Base-by-base conservation (phyloP, 495 filamentous ascomycete genomes). In the Geoglossum glabrum region DNA sequence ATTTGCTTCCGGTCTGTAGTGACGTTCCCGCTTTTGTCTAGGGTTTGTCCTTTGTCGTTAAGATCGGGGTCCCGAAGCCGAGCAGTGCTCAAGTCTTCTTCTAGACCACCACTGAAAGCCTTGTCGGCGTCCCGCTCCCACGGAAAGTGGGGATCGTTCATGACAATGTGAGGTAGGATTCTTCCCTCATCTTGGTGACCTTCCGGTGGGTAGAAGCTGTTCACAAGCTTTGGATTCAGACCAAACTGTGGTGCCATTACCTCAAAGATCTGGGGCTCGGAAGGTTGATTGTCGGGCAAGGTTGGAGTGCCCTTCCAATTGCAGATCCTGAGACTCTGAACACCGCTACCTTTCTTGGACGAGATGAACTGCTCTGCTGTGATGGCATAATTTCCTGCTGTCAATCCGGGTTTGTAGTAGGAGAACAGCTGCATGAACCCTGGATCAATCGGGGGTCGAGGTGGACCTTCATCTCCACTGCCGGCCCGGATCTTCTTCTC, bases 161-260 rank as follows among this genome's bases (percentile, higher is more conserved):
- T 63, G 0, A 77, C 72, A 0, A 79, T 61, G 58, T 79, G 76
- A 0, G 75, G 74, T 6, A 77, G 63, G 0, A 69, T 69, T 23
- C 62, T 28, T 5, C 50, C 59, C 4, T 60, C 47, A 23, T 71
- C 76, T 4, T 55, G 28, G 31, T 70, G 62, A 11, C 73, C 76
- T 1, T 63, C 58, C 0, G 70, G 68, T 0, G 76, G 76, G 61
- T 76, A 77, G 4, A 55, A 17, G 0, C 57, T 64, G 60, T 76
- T 34, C 15, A 76, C 59, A 0, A n/a, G n/a, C 0, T 63, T 61
- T 0, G 58, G 54, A 0, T 62, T 61, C 0, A 75, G 56, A 0
- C 33, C 26, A 58, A 68, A 75, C 13, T 61, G 66, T 0, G 70
- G 69, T 0, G 64, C 68, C 5, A 64, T 56, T 11, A 75, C 70